phyloP scores from a whole-genome alignment of 345 rosid species.

The Salix arbutifolia region DNA sequence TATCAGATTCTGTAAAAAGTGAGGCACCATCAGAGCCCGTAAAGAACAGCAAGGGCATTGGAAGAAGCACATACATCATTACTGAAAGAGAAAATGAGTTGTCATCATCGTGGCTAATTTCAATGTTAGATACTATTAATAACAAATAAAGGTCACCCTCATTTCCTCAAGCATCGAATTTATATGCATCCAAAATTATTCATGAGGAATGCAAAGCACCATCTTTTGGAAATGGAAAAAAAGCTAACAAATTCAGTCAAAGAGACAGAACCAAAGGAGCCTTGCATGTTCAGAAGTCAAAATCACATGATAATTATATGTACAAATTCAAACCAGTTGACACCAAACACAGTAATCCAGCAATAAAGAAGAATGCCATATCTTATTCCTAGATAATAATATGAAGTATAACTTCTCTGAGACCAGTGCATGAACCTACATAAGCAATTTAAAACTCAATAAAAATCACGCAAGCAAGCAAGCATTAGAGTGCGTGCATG shows the following conservation, averaged over 20 bases:
- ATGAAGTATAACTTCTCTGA: not conserved
- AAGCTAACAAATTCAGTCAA: not conserved
- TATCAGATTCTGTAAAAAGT: constrained; percentile 59
- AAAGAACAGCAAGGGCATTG: constrained; percentile 88
- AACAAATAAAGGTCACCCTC: not conserved
- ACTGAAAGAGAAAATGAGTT: constrained; percentile 43
- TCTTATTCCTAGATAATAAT: not conserved
- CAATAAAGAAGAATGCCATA: not conserved
- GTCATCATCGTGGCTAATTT: constrained; percentile 6
- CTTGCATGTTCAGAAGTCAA: not conserved
- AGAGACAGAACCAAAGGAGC: not conserved
- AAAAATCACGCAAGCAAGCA: not conserved
- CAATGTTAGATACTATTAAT: not conserved
- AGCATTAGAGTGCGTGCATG: not conserved
- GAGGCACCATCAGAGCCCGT: constrained; percentile 68
- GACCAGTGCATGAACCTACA: not conserved
- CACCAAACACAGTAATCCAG: not conserved
- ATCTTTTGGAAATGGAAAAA: not conserved
- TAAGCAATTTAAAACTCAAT: not conserved
- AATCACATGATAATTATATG: not conserved
- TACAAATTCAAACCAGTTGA: not conserved
- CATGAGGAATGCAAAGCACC: not conserved
- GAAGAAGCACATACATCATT: constrained; percentile 86
- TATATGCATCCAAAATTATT: not conserved
- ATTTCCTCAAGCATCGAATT: not conserved